Evolutionary conservation across 164 flowering plant genomes (phyloP), one percentile per base, ranked within the genome.

Genomic region (Chloranthus sessilifolius): DNA sequence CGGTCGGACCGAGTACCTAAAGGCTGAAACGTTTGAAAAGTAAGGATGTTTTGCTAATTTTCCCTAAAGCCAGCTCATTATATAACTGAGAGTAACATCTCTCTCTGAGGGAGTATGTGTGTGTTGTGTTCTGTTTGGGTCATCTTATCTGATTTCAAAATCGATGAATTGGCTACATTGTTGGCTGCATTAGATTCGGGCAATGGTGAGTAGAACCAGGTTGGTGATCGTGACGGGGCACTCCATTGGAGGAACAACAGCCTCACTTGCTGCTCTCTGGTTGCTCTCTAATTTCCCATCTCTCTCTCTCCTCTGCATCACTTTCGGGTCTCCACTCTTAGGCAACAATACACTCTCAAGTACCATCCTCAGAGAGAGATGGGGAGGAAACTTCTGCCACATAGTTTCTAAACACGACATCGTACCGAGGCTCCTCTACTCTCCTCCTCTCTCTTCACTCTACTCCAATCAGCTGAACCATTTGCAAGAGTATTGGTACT

Each of bases 301-400:
- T 33, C 39, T 38, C 2, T 49, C 72, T 21, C 57, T 83, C 16
- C 60, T 87, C 17, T 81, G 95, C 74, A 67, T 87, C 71, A 87
- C 85, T 30, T 87, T 76, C 33, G 95, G 95, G 39, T 76, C 95
- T 12, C 88, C 92, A 1, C 48, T 87, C 50, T 69, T 87, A 0
- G 92, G 87, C n/a, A 82, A 87, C 33, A 63, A 60, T 15, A 59
- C 83, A 15, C 77, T 87, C 36, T 75, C 81, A 4, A 63, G 58
- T 15, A 67, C 74, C 11, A 68, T 83, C 30, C 74, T 72, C 23
- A 66, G 76, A 15, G 70, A 75, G 49, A 56, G 74, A 64, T 83
- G 85, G 88, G 69, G 60, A 8, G 82, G 84, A 0, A 75, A 68
- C 50, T 87, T 87, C 46, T 71, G 75, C 60, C 85, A 87, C 42